A percentile compares a stretch with the other conserved stretches of the same genome.
These are phyloP conservation scores for Copromyces sp. DNA, from an alignment of 495 filamentous ascomycete species.

Conservation along the genomic window DNA sequence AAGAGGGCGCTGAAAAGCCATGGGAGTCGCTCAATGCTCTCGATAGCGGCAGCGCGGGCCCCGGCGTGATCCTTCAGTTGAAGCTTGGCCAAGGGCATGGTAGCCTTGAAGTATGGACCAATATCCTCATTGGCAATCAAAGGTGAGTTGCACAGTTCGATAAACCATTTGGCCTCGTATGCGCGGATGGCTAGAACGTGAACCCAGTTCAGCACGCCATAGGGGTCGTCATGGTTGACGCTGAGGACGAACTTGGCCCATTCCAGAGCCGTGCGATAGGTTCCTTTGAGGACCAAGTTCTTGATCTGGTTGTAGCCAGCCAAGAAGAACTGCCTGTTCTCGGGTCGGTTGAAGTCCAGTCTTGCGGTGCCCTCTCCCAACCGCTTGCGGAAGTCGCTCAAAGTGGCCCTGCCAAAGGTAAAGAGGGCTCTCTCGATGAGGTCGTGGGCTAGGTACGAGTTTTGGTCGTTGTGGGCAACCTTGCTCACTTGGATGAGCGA, in stretches of 20 bases:
- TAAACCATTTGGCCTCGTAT: conserved; percentile 61
- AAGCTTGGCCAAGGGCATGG: conserved; percentile 60
- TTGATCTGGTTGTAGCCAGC: conserved; percentile 80
- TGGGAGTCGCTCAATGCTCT: conserved; percentile 60
- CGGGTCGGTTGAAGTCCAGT: conserved; percentile 65
- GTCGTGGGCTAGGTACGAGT: conserved; percentile 75
- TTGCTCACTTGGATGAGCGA: conserved; percentile 88
- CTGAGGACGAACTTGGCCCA: conserved; percentile 80
- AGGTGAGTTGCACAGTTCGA: conserved; percentile 56
- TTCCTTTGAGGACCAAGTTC: conserved; percentile 80
- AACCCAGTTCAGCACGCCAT: conserved; percentile 64
- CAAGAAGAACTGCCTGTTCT: conserved; percentile 89
- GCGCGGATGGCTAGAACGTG: conserved; percentile 78
- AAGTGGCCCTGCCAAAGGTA: conserved; percentile 76
- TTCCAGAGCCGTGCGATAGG: conserved; percentile 83
- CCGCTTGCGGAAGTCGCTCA: conserved; percentile 64
- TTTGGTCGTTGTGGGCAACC: conserved; percentile 80
- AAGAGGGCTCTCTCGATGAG: conserved; percentile 87
- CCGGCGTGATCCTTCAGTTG: conserved; percentile 54
- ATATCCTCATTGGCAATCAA: conserved; percentile 31
- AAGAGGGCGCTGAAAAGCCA: conserved; percentile 76
- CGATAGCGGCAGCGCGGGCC: conserved; percentile 50
- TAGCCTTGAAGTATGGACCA: conserved; percentile 59
- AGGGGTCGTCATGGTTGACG: conserved; percentile 73
- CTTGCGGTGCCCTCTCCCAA: conserved; percentile 71